Percentiles rank a stretch among this genome's conserved stretches.
Conservation (phyloP, 495 filamentous ascomycete genomes). For the Xylaria intraflava region DNA sequence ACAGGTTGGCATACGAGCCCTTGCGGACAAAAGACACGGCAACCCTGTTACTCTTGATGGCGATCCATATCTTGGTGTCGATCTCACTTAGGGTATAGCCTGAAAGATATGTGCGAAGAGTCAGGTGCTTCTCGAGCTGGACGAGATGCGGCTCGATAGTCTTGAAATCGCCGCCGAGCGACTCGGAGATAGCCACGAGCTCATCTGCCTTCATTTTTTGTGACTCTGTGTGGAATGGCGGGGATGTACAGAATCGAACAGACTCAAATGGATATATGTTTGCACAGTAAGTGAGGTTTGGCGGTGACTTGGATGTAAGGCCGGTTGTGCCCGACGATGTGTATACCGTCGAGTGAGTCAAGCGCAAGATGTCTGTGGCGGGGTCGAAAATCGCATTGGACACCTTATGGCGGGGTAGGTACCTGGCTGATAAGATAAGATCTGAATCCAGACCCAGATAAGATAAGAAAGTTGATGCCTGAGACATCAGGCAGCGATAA, state of each 20-base stretch:
- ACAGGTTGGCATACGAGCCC: constrained; percentile 67
- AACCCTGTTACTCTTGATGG: constrained; percentile 79
- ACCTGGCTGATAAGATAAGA: constrained; percentile 2
- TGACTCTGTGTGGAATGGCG: neutral
- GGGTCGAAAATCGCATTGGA: constrained; percentile 12
- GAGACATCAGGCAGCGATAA: constrained; percentile 2
- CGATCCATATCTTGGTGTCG: constrained; percentile 79
- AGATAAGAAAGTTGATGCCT: constrained; percentile 5
- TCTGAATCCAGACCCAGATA: neutral
- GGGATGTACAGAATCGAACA: neutral
- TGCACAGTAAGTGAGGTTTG: neutral
- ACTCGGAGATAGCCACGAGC: constrained; percentile 39
- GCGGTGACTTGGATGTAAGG: neutral
- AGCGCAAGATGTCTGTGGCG: constrained; percentile 11
- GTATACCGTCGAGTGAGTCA: constrained; percentile 2
- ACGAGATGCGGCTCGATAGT: constrained; percentile 65
- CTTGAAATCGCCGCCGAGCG: constrained; percentile 67
- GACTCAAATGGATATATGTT: neutral
- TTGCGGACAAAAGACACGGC: constrained; percentile 74
- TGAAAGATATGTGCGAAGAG: constrained; percentile 76
- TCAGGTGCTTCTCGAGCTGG: constrained; percentile 78
- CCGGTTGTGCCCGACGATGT: neutral
- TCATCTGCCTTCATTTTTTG: constrained; percentile 46
- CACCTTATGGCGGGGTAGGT: neutral
- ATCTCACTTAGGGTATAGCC: constrained; percentile 73